Percentiles rank a stretch among this genome's conserved stretches.
These are phyloP conservation scores for Lobosporangium transversale DNA, from an alignment of 192 early-diverging fungal genomes.

Conservation along the genomic window DNA sequence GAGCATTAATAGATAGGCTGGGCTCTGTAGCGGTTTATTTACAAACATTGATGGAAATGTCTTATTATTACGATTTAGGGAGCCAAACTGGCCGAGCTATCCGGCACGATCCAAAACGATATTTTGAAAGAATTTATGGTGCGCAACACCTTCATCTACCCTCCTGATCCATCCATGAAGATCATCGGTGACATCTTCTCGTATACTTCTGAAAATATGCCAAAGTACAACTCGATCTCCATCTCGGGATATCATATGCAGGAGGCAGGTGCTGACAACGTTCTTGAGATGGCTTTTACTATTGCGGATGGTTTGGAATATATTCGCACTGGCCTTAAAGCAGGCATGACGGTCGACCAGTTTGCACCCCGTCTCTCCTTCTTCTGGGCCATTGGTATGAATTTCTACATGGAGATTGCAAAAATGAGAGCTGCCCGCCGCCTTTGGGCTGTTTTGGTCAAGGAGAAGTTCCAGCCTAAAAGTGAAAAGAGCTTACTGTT, in stretches of 20 bases:
- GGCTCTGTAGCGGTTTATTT: not conserved
- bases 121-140: conserved; percentile 97
- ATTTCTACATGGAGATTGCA: conserved; percentile 96
- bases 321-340: conserved; percentile 75
- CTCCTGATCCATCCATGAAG: conserved; percentile 90
- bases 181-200: conserved; percentile 92
- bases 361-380: conserved; percentile 92
- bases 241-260: conserved; percentile 96
- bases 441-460: conserved; percentile 84
- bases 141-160: conserved; percentile 93
- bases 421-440: conserved; percentile 89
- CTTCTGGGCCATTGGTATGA: conserved; percentile 95
- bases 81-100: conserved; percentile 78
- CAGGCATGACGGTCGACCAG: conserved; percentile 89
- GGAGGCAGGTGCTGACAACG: conserved; percentile 89
- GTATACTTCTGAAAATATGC: conserved; percentile 89
- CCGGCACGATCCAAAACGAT: conserved; percentile 93
- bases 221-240: conserved; percentile 95
- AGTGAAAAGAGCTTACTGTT: conserved; percentile 82
- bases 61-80: conserved; percentile 51
- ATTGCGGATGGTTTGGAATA: conserved; percentile 91
- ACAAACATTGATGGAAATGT: no score
- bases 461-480: conserved; percentile 87
- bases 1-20: no score
- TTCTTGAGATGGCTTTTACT: conserved; percentile 92